These are phyloP conservation scores for Cinnamomum chago DNA, from an alignment of 164 flowering plant genomes.

Conservation along the genomic window DNA sequence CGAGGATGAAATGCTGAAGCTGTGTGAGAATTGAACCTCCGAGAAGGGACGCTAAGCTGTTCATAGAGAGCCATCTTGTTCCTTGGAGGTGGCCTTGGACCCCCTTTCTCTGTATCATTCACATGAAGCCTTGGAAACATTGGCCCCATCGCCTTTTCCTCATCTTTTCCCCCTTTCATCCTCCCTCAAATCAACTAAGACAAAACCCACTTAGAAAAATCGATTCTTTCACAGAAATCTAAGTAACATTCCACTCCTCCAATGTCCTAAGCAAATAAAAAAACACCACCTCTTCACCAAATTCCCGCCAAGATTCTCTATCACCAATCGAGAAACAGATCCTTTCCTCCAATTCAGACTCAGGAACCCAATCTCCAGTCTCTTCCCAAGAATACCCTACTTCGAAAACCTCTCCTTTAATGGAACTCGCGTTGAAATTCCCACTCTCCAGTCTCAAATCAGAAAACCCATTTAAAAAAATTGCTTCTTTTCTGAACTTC, in stretches of 20 bases:
- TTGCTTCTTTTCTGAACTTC: background rate
- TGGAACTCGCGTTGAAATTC: background rate
- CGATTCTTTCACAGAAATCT: background rate
- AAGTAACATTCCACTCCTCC: background rate
- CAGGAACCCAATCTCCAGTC: too few relatives aligned
- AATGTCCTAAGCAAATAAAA: background rate
- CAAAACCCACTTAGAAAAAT: slow-evolving; percentile 1
- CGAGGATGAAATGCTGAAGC: slow-evolving; percentile 26
- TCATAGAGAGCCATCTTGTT: slow-evolving; percentile 92
- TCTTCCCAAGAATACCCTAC: too few relatives aligned
- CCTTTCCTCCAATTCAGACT: background rate
- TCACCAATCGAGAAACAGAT: background rate
- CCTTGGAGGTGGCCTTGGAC: slow-evolving; percentile 85
- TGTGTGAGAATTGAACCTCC: slow-evolving; percentile 37
- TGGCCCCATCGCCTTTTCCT: slow-evolving; percentile 40
- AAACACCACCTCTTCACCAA: background rate
- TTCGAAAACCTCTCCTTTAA: too few relatives aligned
- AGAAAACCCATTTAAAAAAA: background rate
- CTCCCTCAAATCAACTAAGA: slow-evolving; percentile 11
- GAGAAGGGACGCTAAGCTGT: slow-evolving; percentile 65
- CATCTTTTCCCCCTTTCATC: slow-evolving; percentile 53
- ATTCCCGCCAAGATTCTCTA: background rate
- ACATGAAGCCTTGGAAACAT: slow-evolving; percentile 86
- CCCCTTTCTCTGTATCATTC: slow-evolving; percentile 79
- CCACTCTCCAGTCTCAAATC: background rate